Conservation (phyloP, 2,329 filamentous ascomycete genomes). For the Stagonosporopsis rhizophila region DNA sequence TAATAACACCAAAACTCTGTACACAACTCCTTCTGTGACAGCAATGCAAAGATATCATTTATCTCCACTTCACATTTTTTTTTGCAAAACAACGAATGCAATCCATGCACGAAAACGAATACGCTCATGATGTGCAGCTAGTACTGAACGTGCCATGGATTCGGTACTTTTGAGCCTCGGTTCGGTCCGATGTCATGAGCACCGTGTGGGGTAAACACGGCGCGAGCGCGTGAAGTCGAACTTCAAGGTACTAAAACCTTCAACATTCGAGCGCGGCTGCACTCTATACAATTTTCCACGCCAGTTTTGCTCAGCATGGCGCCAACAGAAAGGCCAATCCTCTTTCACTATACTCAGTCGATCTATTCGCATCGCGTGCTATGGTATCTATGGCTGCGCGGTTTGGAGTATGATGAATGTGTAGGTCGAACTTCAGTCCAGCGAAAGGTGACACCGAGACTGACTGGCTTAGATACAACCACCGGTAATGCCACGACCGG, state of each 20-base stretch:
- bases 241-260: background rate
- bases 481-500: slow-evolving; percentile 41
- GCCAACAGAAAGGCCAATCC: slow-evolving; percentile 56
- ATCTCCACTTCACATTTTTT: too few relatives aligned
- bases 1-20: too few relatives aligned
- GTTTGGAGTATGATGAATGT: slow-evolving; percentile 72
- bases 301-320: slow-evolving; percentile 23
- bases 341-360: slow-evolving; percentile 72
- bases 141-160: background rate
- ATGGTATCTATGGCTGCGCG: slow-evolving; percentile 73
- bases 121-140: background rate
- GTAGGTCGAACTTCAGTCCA: slow-evolving; percentile 54
- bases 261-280: too few relatives aligned
- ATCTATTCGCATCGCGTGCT: slow-evolving; percentile 69
- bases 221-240: background rate
- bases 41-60: too few relatives aligned
- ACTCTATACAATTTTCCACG: too few relatives aligned
- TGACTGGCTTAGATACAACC: slow-evolving; percentile 63
- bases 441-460: background rate
- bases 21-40: too few relatives aligned
- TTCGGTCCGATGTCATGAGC: slow-evolving; percentile 13
- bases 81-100: too few relatives aligned
- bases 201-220: slow-evolving; percentile 18
- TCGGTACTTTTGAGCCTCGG: slow-evolving; percentile 17
- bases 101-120: background rate